Evolutionary conservation across 495 filamentous ascomycete genomes (phyloP), one percentile per base, ranked within the genome.

Genomic region (Pseudevernia furfuracea): DNA sequence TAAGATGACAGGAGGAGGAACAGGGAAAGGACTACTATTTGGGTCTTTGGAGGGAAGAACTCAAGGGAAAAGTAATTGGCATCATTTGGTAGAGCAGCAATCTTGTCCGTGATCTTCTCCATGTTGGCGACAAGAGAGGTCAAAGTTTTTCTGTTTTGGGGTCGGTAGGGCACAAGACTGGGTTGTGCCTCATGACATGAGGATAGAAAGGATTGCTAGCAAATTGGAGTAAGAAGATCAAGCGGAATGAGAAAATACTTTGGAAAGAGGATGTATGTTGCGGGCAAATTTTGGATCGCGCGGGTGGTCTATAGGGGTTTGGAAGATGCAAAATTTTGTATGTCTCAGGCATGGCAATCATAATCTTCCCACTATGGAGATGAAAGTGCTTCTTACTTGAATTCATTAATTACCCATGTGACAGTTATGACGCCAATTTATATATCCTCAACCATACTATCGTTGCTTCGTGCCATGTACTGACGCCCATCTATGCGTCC

Each of bases 1-100:
- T 73, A 69, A 74, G 69, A 59, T 62, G 43, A 55, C 44, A 60
- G 60, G 25, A 55, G 60, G 25, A 55, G 46, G 32, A 63, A 12
- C 38, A 21, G 28, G 36, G 34, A 25, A 48, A 23, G 39, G 58
- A 65, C 66, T 61, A 87, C 92, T 88, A 93, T 95, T 63, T 84
- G 78, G 30, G 94, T 98, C 77, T 96, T 97, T 60, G 95, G 95
- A 61, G 94, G 94, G 76, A 98, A 97, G 84, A 98, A 98, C 79
- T 98, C 95, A 69, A 97, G 87, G 39, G 95, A 97, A 78, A 96
- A 93, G 80, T 93, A 98, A 70, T 85, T 85, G 60, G 83, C 82
- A 75, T 88, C 85, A 44, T 87, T 82, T 73, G 90, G 89, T 77
- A 98, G 77, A 66, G 91, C 90, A 75, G 89, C 89, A 71, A 97